Base-by-base conservation (phyloP, 305 asterid genomes). In the Fraxinus xanthoxyloides region DNA sequence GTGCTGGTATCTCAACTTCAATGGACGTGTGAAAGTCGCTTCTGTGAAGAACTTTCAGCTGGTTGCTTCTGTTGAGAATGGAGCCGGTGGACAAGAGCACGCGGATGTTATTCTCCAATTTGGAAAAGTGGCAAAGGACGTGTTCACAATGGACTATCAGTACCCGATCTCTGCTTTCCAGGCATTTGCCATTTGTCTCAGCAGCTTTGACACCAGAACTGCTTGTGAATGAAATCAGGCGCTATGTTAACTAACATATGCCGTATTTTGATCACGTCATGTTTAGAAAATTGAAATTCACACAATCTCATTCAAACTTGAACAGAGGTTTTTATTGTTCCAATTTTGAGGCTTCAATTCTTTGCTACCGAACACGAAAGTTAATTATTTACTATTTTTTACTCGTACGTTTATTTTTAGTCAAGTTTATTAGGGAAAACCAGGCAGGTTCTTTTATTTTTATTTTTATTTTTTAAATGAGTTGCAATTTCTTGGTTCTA, bases 1-100 rank as follows among this genome's bases (percentile, higher is more conserved):
- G 59, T 95, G 99, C 87, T 95, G 98, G 98, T 95, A 98, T 73
- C 95, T 95, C 59, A 94, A 94, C 91, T 94, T 94, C 83, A 92
- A 91, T 67, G 97, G 98, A 35, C 92, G 98, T 1, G 98, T 95
- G 17, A 93, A 98, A 0, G 99, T 95, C 3, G 99, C 99, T 77
- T 95, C 99, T 0, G 98, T 95, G 1, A 95, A 92, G 88, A 95
- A 95, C 90, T 95, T 95, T 76, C 98, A 95, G 89, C 90, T 95
- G 26, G 97, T 91, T 51, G 98, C 97, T 23, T 86, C 94, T 9
- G 35, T 82, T 9, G 92, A 88, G 72, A 86, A 80, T 59, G 92
- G 81, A 24, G 82, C 24, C 2, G 82, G 85, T 26, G 91, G 77
- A 59, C 90, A 82, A 32, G 92, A 88, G 54, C 84, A 88, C 21